Percentiles rank a stretch among this genome's conserved stretches.
Evolutionary conservation across 257 asterid genomes (phyloP).

Genomic region (Rubia yunnanensis): DNA sequence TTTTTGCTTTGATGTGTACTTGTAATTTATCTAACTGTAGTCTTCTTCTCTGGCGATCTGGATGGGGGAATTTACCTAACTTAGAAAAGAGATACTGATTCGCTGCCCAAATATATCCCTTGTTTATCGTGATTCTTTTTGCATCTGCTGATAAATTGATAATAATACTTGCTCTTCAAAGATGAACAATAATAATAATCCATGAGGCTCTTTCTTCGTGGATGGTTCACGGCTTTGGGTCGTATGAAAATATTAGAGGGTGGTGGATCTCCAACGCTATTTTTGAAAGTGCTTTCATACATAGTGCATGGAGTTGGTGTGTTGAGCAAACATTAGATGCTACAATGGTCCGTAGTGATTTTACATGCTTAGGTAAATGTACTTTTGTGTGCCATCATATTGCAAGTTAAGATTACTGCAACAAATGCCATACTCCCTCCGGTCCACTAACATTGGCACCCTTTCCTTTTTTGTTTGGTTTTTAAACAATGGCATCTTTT

Average conservation of each 20-base stretch:
- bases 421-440: too few species aligned
- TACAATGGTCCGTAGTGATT: background rate
- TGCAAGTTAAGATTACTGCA: too few species aligned
- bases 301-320: too few species aligned
- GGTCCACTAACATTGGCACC: too few species aligned
- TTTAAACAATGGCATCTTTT: too few species aligned
- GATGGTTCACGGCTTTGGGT: too few species aligned
- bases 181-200: background rate
- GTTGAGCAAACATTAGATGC: background rate
- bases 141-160: background rate
- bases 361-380: background rate
- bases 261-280: background rate
- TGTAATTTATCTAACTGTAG: too few species aligned
- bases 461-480: too few species aligned
- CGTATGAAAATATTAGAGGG: too few species aligned
- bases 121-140: background rate
- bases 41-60: background rate
- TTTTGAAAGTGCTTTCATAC: background rate
- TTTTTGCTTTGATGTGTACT: background rate
- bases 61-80: background rate
- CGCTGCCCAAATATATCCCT: background rate
- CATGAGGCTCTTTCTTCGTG: too few species aligned
- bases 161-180: background rate
- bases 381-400: background rate
- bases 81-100: background rate